Evolutionary conservation across 495 filamentous ascomycete species (phyloP).

Genomic region (Sphaerosporella brunnea): DNA sequence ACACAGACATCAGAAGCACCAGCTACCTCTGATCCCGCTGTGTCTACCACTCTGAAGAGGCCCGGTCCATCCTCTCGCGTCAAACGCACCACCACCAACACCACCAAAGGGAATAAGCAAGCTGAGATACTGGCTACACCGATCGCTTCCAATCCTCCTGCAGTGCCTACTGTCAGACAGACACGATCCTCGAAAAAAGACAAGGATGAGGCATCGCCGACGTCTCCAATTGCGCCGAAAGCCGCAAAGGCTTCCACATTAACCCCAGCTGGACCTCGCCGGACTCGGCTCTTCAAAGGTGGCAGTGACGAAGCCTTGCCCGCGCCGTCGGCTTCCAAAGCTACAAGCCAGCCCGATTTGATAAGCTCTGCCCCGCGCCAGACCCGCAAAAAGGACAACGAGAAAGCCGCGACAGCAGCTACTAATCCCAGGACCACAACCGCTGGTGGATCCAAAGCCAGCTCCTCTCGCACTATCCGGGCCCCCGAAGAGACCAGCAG

Average conservation of each 20-base stretch:
- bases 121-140: too few species aligned
- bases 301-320: too few species aligned
- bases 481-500: neutral
- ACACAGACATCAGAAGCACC: neutral
- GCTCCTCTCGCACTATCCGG: neutral
- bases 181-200: neutral
- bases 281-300: too few species aligned
- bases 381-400: neutral
- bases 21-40: neutral
- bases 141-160: too few species aligned
- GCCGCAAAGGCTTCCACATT: too few species aligned
- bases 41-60: neutral
- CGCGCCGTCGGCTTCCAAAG: too few species aligned
- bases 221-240: too few species aligned
- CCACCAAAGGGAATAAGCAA: neutral
- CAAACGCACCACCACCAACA: neutral
- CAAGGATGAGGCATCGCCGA: too few species aligned
- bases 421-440: neutral
- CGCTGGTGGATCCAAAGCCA: neutral
- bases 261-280: too few species aligned
- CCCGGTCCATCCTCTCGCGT: neutral
- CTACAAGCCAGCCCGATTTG: too few species aligned
- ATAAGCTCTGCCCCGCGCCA: too few species aligned
- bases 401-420: neutral
- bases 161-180: neutral